Conservation (phyloP, 2,329 filamentous ascomycete genomes). For the Aureobasidium sp. region DNA sequence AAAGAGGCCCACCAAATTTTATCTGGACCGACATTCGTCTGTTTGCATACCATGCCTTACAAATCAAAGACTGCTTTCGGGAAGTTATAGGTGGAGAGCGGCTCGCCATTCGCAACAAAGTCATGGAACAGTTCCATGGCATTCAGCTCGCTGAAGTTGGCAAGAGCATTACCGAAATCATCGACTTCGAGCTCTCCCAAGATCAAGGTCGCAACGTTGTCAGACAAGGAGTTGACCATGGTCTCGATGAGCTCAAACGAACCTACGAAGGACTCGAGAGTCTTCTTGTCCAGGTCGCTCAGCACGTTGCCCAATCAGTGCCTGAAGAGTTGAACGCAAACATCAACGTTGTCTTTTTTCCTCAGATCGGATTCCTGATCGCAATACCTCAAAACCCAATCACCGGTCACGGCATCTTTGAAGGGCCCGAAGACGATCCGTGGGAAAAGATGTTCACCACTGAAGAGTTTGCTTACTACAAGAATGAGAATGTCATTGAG, state of each 20-base stretch:
- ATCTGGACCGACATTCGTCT: conserved; percentile 61
- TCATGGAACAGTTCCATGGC: conserved; percentile 52
- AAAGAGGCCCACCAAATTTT: conserved; percentile 45
- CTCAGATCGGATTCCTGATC: conserved; percentile 83
- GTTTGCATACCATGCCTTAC: conserved; percentile 64
- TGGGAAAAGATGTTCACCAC: conserved; percentile 77
- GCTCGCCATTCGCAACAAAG: conserved; percentile 46
- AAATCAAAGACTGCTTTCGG: conserved; percentile 55
- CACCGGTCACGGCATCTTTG: conserved; percentile 52
- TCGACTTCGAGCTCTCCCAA: conserved; percentile 73
- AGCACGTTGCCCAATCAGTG: conserved; percentile 52
- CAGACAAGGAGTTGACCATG: conserved; percentile 57
- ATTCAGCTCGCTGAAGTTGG: conserved; percentile 56
- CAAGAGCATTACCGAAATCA: conserved; percentile 58
- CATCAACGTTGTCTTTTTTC: conserved; percentile 79
- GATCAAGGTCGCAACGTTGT: conserved; percentile 65
- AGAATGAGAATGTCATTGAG: conserved; percentile 70
- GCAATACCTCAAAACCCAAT: conserved; percentile 55
- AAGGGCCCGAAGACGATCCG: conserved; percentile 48
- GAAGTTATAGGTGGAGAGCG: conserved; percentile 47
- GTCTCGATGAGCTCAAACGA: conserved; percentile 69
- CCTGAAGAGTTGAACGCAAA: conserved; percentile 47
- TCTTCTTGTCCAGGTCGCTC: conserved; percentile 60
- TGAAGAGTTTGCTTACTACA: conserved; percentile 67
- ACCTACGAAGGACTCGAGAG: conserved; percentile 68